Evolutionary conservation across 495 filamentous ascomycete species (phyloP).

Genomic region (Trichoderma virens): DNA sequence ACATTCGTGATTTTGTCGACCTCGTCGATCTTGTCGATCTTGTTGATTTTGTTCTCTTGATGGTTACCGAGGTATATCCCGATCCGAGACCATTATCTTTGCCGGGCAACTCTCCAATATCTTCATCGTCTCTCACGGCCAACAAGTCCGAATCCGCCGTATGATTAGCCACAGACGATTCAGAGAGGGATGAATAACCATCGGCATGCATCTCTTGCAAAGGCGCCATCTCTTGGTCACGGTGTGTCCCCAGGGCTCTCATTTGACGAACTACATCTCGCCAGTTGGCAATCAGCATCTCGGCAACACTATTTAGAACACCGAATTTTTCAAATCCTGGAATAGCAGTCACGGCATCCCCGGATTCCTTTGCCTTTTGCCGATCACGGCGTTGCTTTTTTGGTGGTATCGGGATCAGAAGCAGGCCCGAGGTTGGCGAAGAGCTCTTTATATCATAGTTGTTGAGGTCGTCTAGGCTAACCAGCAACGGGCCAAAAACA

Average conservation of each 20-base stretch:
- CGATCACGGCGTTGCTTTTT: conserved; percentile 32
- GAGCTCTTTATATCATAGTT: conserved; percentile 32
- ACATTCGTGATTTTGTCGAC: neutral
- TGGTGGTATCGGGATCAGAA: conserved; percentile 28
- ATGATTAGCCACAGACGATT: neutral
- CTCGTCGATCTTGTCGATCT: neutral
- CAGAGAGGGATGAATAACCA: neutral
- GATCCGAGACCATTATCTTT: too few relatives aligned
- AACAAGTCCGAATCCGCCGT: too few relatives aligned
- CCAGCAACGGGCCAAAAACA: conserved; percentile 55
- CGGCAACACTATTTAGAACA: conserved; percentile 45
- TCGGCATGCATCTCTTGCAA: neutral
- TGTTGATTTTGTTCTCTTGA: neutral
- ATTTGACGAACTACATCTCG: conserved; percentile 49
- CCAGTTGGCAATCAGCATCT: conserved; percentile 54
- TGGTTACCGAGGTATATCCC: too few relatives aligned
- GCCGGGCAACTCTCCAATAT: too few relatives aligned
- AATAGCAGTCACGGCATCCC: conserved; percentile 18
- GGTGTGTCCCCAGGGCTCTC: conserved; percentile 26
- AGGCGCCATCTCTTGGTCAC: neutral
- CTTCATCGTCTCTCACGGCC: too few relatives aligned
- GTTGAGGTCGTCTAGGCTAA: conserved; percentile 49
- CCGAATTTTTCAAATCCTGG: conserved; percentile 31
- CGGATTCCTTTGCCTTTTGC: conserved; percentile 17
- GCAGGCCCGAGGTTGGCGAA: conserved; percentile 26